Evolutionary conservation across 108 stramenopile genomes (phyloP).

Genomic region (Bacterosira constricta): DNA sequence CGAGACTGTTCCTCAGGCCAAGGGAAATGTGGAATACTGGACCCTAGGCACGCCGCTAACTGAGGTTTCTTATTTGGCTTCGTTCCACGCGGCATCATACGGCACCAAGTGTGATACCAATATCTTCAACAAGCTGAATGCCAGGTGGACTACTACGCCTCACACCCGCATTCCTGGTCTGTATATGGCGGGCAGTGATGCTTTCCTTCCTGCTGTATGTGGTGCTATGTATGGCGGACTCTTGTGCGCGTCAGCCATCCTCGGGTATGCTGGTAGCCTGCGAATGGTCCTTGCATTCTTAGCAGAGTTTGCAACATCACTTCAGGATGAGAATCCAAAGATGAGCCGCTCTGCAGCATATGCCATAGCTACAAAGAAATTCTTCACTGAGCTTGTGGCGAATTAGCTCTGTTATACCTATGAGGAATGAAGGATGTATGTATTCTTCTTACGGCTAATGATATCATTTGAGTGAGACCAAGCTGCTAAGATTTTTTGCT

Average conservation of each 20-base stretch:
- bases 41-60: conserved; percentile 43
- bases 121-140: conserved; percentile 45
- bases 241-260: conserved; percentile 33
- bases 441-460: too few relatives aligned
- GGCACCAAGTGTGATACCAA: conserved; percentile 41
- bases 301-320: conserved; percentile 21
- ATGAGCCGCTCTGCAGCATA: conserved; percentile 27
- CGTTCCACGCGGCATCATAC: conserved; percentile 41
- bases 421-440: too few relatives aligned
- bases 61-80: conserved; percentile 41
- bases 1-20: conserved; percentile 49
- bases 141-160: conserved; percentile 46
- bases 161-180: conserved; percentile 42
- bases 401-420: too few relatives aligned
- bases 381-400: neutral
- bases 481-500: too few relatives aligned
- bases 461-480: too few relatives aligned
- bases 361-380: conserved; percentile 22
- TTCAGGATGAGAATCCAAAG: conserved; percentile 45
- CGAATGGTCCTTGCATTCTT: conserved; percentile 35
- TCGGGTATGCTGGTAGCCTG: conserved; percentile 35
- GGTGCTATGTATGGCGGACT: conserved; percentile 57
- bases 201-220: conserved; percentile 40
- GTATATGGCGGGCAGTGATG: conserved; percentile 48
- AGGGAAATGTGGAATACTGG: conserved; percentile 41